Evolutionary conservation across 176 grass and related monocot genomes (phyloP).

Genomic region (Alloteropsis semialata): DNA sequence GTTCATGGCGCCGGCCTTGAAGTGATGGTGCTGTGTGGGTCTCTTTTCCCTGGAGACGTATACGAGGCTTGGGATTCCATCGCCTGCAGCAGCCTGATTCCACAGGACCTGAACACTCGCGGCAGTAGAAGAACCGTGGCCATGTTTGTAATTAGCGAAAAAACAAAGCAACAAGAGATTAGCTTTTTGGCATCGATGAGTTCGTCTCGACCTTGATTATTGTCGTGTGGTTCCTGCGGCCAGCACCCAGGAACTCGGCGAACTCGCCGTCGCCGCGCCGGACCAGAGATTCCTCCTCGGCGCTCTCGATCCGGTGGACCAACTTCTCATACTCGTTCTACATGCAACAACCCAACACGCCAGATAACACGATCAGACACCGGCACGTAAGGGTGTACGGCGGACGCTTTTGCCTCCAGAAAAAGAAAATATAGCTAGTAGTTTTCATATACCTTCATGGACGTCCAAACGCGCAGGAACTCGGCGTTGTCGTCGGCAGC

Average conservation of each 20-base stretch:
- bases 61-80: slow-evolving; percentile 35
- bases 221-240: slow-evolving; percentile 36
- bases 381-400: too few relatives aligned
- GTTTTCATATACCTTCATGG: too few relatives aligned
- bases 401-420: too few relatives aligned
- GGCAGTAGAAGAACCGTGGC: too few relatives aligned
- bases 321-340: slow-evolving; percentile 51
- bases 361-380: too few relatives aligned
- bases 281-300: slow-evolving; percentile 14
- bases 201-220: slow-evolving; percentile 42
- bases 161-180: too few relatives aligned
- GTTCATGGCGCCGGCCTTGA: too few relatives aligned
- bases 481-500: not conserved
- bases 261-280: not conserved
- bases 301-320: slow-evolving; percentile 30
- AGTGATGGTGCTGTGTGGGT: slow-evolving; percentile 33
- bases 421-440: not conserved
- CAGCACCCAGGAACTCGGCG: slow-evolving; percentile 36
- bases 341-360: too few relatives aligned
- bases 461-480: not conserved
- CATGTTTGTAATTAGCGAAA: not conserved
- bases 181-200: too few relatives aligned
- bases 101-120: slow-evolving; percentile 39
- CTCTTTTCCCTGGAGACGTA: slow-evolving; percentile 57
- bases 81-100: slow-evolving; percentile 15